These are phyloP conservation scores for Hymenoscyphus occultus DNA, from an alignment of 2,329 filamentous ascomycete genomes.

Conservation along the genomic window DNA sequence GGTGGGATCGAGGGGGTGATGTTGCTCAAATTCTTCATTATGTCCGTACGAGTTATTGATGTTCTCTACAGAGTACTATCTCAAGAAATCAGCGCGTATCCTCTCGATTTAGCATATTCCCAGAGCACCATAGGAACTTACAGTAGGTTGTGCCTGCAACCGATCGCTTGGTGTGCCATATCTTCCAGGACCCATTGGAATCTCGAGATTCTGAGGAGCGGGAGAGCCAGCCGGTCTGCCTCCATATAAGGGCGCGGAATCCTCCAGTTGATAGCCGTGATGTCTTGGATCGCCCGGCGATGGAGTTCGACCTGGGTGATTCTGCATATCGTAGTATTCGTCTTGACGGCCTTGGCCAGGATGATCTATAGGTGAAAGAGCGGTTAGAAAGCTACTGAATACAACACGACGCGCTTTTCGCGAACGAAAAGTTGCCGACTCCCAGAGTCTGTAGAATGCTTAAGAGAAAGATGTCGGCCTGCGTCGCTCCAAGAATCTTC, in stretches of 20 bases:
- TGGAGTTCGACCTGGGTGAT: slow-evolving; percentile 59
- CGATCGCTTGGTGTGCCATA: slow-evolving; percentile 65
- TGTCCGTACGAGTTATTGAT: slow-evolving; percentile 61
- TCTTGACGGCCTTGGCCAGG: slow-evolving; percentile 46
- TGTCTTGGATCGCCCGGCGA: slow-evolving; percentile 73
- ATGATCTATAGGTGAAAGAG: slow-evolving; percentile 24
- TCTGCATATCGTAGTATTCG: slow-evolving; percentile 62
- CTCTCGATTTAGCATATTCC: not conserved
- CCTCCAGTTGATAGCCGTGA: slow-evolving; percentile 78
- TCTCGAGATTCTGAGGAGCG: slow-evolving; percentile 56
- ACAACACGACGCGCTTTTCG: not conserved
- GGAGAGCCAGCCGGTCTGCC: slow-evolving; percentile 25
- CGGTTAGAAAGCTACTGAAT: slow-evolving; percentile 28
- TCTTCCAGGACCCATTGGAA: slow-evolving; percentile 60
- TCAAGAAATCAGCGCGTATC: slow-evolving; percentile 18
- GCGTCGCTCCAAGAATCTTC: slow-evolving; percentile 1
- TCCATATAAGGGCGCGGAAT: slow-evolving; percentile 46
- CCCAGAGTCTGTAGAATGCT: slow-evolving; percentile 30
- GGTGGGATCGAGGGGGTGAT: slow-evolving; percentile 45
- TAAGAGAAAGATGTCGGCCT: not conserved
- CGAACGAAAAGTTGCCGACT: slow-evolving; percentile 11
- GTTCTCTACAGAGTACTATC: slow-evolving; percentile 68
- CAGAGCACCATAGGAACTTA: slow-evolving; percentile 46
- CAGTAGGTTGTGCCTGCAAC: slow-evolving; percentile 79
- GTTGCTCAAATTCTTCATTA: slow-evolving; percentile 57